Evolutionary conservation across 805 yeast genomes (phyloP).

Genomic region (Wickerhamiella sorbophila): DNA sequence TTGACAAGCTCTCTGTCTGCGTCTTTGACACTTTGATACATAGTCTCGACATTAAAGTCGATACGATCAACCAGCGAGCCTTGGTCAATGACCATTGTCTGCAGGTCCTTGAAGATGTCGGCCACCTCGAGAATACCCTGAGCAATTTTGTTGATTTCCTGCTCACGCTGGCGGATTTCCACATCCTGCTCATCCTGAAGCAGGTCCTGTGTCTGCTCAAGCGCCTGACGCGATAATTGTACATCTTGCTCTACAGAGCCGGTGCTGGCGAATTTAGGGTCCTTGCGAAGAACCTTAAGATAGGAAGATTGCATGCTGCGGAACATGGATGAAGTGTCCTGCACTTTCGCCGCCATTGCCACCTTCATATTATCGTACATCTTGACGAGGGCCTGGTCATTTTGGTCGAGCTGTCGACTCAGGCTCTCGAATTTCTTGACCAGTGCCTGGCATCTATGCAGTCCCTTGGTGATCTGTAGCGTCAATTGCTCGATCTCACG

Average conservation of each 20-base stretch:
- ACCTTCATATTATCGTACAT: constrained; percentile 73
- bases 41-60: constrained; percentile 75
- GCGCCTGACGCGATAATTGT: constrained; percentile 27
- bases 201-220: constrained; percentile 14
- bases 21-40: constrained; percentile 58
- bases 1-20: constrained; percentile 65
- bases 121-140: constrained; percentile 89
- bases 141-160: constrained; percentile 80
- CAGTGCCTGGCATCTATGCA: constrained; percentile 64
- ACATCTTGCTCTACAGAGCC: constrained; percentile 26
- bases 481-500: constrained; percentile 66
- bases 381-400: constrained; percentile 37
- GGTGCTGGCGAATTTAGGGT: constrained; percentile 30
- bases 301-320: constrained; percentile 82
- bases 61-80: constrained; percentile 89
- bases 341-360: constrained; percentile 73
- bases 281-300: constrained; percentile 68
- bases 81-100: constrained; percentile 82
- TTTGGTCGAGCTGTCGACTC: constrained; percentile 23
- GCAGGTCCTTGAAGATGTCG: constrained; percentile 86
- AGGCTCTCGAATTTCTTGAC: constrained; percentile 50
- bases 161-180: constrained; percentile 56
- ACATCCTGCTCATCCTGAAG: constrained; percentile 20
- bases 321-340: constrained; percentile 60
- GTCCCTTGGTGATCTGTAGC: constrained; percentile 52